A percentile compares a stretch with the other conserved stretches of the same genome.
phyloP scores from a whole-genome alignment of 208 protist species.

The Leishmania aethiopica region DNA sequence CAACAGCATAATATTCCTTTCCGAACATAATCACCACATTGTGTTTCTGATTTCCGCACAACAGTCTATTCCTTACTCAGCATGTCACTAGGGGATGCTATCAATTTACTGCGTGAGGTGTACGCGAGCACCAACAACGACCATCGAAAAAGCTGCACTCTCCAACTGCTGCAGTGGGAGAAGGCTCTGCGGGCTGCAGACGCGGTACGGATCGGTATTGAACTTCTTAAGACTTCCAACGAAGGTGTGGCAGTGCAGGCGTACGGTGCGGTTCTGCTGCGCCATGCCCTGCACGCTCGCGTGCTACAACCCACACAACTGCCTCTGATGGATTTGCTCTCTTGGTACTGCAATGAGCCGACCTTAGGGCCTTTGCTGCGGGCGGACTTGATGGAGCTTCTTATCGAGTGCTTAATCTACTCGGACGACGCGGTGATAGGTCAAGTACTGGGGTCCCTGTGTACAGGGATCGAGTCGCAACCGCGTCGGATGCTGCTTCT shows the following conservation, averaged over 20 bases:
- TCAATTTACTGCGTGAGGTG: conserved; percentile 39
- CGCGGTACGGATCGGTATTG: conserved; percentile 49
- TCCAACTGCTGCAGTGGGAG: conserved; percentile 59
- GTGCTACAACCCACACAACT: conserved; percentile 35
- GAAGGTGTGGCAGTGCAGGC: conserved; percentile 66
- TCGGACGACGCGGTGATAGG: conserved; percentile 28
- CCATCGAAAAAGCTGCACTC: conserved; percentile 33
- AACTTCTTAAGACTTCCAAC: conserved; percentile 47
- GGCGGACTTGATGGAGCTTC: conserved; percentile 57
- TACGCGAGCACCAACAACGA: conserved; percentile 58
- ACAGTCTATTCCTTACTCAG: neutral
- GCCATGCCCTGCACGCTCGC: conserved; percentile 42
- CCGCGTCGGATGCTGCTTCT: conserved; percentile 53
- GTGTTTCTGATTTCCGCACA: neutral
- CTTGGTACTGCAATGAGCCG: conserved; percentile 74
- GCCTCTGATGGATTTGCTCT: conserved; percentile 62
- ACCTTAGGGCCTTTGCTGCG: conserved; percentile 51
- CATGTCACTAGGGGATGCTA: conserved; percentile 36
- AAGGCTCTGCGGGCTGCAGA: conserved; percentile 41
- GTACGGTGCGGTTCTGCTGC: conserved; percentile 80
- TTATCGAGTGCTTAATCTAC: conserved; percentile 68
- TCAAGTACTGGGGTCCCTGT: conserved; percentile 12
- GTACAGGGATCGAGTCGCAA: conserved; percentile 18
- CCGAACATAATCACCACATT: neutral
- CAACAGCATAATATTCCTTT: neutral